Percentiles rank a stretch among this genome's conserved stretches.
phyloP scores from a whole-genome alignment of 2,329 filamentous ascomycete genomes.

The Cucurbitaria berberidis region DNA sequence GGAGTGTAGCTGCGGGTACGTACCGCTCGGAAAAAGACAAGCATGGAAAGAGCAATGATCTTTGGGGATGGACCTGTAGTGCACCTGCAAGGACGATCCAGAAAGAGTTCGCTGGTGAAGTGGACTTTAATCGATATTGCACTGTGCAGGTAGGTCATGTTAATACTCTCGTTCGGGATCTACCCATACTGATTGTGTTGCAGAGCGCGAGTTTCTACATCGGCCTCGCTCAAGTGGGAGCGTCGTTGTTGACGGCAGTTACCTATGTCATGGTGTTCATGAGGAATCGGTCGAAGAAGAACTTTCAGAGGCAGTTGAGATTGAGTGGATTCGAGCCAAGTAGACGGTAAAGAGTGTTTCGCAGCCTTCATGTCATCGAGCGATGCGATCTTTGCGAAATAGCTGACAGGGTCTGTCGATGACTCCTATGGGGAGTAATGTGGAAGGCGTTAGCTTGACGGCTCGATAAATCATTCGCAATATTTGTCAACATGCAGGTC shows the following conservation, averaged over 20 bases:
- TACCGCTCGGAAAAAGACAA: constrained; percentile 48
- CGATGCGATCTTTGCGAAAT: too few relatives aligned
- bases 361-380: too few relatives aligned
- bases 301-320: constrained; percentile 12
- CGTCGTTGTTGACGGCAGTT: constrained; percentile 36
- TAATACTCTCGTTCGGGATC: neutral
- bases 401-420: too few relatives aligned
- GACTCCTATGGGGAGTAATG: too few relatives aligned
- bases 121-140: constrained; percentile 48
- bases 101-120: constrained; percentile 41
- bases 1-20: constrained; percentile 42
- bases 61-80: constrained; percentile 54
- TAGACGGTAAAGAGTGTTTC: neutral
- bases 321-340: constrained; percentile 4
- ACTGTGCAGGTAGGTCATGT: constrained; percentile 40
- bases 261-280: constrained; percentile 38
- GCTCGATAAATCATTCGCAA: neutral
- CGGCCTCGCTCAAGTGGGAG: constrained; percentile 43
- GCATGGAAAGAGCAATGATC: constrained; percentile 44
- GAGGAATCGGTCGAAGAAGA: constrained; percentile 41
- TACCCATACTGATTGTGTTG: constrained; percentile 7
- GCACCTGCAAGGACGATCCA: constrained; percentile 44
- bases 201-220: constrained; percentile 45
- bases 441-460: too few relatives aligned
- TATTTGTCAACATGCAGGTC: neutral